Evolutionary conservation across 192 early-diverging fungal genomes (phyloP), one percentile per base, ranked within the genome.

Genomic region (Umbelopsis ramanniana): DNA sequence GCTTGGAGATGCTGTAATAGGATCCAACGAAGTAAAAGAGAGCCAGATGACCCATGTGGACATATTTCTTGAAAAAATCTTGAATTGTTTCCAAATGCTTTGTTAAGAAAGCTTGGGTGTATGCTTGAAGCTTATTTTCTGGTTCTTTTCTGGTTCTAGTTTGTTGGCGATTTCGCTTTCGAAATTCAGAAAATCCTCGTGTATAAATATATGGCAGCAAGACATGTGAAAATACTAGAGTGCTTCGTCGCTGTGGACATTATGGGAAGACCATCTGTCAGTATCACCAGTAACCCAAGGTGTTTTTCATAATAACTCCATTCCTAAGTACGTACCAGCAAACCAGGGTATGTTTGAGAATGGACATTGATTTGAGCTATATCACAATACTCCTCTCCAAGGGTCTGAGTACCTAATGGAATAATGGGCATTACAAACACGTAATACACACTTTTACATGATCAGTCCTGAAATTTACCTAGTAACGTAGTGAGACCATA

Each of bases 341-440:
- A 21, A 43, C 84, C 74, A 23, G 93, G 92, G 40, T 81, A 88
- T n/a, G 85, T 82, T 3, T 76, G 70, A 19, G 75, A 69, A 1
- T 72, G 76, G 17, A 79, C 76, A 23, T 78, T 82, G 52, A 89
- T 81, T 66, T 91, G 95, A 72, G 94, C 73, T 60, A 97, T 93
- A 70, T 94, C 95, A 70, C 95, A 96, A 78, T 97, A 97, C 75
- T 98, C 97, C 77, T 98, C 95, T 50, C 97, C 97, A 43, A 98
- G 77, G 0, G 97, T 97, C 72, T 93, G 94, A 19, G 87, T 88
- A 4, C 96, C 71, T 73, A 72, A 37, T 24, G 29, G 40, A 22
- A 69, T 38, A 17, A 48, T 19, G 7, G 38, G n/a, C 10, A 48
- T 63, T 47, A 66, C 9, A 66, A 5, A 12, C 14, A 38, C 22